Conservation (phyloP, 2,329 filamentous ascomycete genomes). For the Beauveria sp. region DNA sequence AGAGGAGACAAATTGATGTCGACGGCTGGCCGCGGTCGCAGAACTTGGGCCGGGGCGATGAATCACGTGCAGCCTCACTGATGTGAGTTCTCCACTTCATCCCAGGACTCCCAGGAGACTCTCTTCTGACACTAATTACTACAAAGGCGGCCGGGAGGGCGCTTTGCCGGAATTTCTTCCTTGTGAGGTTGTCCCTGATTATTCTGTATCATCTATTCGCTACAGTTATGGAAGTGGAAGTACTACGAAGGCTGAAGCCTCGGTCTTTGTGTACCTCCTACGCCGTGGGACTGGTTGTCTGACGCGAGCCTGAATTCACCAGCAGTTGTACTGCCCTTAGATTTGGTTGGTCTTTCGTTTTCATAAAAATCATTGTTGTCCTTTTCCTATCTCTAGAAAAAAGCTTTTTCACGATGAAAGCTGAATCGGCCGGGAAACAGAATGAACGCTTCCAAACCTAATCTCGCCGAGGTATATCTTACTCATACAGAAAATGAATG, state of each 20-base stretch:
- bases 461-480: background rate
- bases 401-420: background rate
- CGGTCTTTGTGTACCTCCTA: too few relatives aligned
- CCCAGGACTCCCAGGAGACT: too few relatives aligned
- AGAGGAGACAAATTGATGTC: background rate
- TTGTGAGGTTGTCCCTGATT: too few relatives aligned
- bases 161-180: too few relatives aligned
- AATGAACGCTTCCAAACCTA: background rate
- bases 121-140: too few relatives aligned
- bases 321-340: too few relatives aligned
- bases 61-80: slow-evolving; percentile 1
- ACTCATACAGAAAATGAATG: background rate
- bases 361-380: background rate
- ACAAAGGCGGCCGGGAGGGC: too few relatives aligned
- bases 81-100: background rate
- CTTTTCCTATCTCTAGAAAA: background rate
- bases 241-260: too few relatives aligned
- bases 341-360: background rate
- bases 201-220: too few relatives aligned
- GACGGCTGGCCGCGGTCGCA: background rate
- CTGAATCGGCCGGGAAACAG: background rate
- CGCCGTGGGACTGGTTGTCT: too few relatives aligned
- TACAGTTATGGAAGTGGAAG: too few relatives aligned
- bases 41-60: background rate
- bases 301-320: too few relatives aligned